phyloP scores from a whole-genome alignment of 2,329 filamentous ascomycete species.

The Nemania diffusa region DNA sequence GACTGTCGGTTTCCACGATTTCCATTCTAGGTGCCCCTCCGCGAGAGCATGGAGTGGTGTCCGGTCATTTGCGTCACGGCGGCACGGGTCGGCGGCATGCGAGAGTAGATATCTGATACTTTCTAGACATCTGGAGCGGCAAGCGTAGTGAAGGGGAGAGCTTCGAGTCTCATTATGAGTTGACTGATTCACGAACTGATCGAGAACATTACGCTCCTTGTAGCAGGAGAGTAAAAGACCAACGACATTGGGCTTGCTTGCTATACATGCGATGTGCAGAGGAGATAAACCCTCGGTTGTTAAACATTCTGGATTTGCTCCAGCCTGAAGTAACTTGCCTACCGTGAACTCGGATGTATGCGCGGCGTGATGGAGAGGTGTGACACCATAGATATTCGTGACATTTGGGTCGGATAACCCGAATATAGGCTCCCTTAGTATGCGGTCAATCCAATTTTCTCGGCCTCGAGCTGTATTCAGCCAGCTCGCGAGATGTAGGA shows the following conservation, averaged over 20 bases:
- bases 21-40: background rate
- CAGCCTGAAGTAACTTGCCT: background rate
- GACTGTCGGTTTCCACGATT: no score
- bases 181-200: background rate
- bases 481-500: constrained; percentile 2
- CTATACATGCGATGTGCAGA: constrained; percentile 8
- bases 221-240: background rate
- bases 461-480: background rate
- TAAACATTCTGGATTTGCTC: constrained; percentile 3
- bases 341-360: background rate
- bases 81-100: background rate
- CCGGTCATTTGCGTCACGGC: constrained; percentile 2
- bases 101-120: constrained; percentile 7
- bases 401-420: background rate
- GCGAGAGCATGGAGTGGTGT: constrained; percentile 7
- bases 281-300: constrained; percentile 2
- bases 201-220: background rate
- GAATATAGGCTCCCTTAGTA: constrained; percentile 6
- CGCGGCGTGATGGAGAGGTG: constrained; percentile 6
- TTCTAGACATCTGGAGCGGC: background rate
- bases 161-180: background rate
- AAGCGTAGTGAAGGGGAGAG: constrained; percentile 8
- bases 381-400: background rate
- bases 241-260: background rate
- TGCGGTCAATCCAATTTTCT: constrained; percentile 4